A percentile compares a stretch with the other conserved stretches of the same genome.
phyloP scores from a whole-genome alignment of 371 early-diverging fungal species.

The Thermomucor indicae-seudaticae region DNA sequence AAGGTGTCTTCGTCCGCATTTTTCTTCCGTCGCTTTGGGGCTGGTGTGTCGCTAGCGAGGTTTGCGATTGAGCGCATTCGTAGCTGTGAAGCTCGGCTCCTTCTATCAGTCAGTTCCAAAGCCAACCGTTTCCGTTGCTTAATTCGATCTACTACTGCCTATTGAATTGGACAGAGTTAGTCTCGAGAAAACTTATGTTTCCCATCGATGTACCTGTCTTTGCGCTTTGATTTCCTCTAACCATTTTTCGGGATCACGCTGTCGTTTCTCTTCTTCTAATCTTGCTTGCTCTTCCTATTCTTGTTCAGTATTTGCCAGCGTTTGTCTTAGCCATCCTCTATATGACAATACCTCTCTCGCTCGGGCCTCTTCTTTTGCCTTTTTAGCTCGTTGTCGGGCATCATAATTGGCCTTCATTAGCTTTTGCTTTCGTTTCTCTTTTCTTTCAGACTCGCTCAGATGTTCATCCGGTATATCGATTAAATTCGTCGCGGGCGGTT shows the following conservation, averaged over 20 bases:
- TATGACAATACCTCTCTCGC: conserved; percentile 38
- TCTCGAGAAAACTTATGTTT: background rate
- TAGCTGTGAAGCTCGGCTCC: conserved; percentile 80
- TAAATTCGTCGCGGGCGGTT: conserved; percentile 69
- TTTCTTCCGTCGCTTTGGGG: conserved; percentile 50
- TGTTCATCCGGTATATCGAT: conserved; percentile 80
- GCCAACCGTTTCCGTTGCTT: conserved; percentile 60
- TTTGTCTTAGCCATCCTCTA: background rate
- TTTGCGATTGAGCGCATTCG: conserved; percentile 85
- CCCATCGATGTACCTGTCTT: conserved; percentile 34
- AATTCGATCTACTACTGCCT: conserved; percentile 59
- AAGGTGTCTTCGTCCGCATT: conserved; percentile 83
- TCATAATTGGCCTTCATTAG: conserved; percentile 81
- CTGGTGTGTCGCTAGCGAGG: conserved; percentile 62
- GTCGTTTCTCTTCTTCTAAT: conserved; percentile 70
- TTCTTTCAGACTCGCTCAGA: conserved; percentile 68
- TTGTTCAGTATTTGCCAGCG: too few species aligned
- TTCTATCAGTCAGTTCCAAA: conserved; percentile 77
- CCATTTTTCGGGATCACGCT: conserved; percentile 71
- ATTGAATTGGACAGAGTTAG: background rate
- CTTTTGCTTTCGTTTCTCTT: conserved; percentile 84
- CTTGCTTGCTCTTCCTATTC: conserved; percentile 59
- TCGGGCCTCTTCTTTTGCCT: conserved; percentile 76
- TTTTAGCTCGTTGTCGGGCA: conserved; percentile 72
- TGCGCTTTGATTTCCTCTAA: conserved; percentile 60